These are phyloP conservation scores for Backusella luteola DNA, from an alignment of 192 early-diverging fungal genomes.

Conservation along the genomic window DNA sequence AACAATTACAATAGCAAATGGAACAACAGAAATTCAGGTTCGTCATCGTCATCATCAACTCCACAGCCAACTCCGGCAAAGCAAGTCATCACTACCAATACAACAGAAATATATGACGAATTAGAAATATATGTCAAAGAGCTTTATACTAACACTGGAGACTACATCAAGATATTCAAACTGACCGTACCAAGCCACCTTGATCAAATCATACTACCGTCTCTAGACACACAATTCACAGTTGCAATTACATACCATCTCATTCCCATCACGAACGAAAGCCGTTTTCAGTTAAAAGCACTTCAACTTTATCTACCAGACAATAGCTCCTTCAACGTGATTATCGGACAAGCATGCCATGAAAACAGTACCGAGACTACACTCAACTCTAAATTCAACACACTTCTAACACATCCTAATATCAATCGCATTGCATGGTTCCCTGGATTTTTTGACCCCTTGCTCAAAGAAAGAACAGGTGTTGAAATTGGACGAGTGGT, in stretches of 20 bases:
- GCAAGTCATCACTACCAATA: neutral
- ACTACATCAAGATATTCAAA: neutral
- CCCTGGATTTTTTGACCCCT: neutral
- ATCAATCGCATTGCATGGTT: constrained; percentile 15
- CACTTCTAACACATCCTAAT: constrained; percentile 7
- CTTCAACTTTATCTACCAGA: constrained; percentile 8
- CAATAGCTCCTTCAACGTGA: neutral
- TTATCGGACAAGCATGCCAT: neutral
- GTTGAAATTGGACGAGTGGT: constrained; percentile 9
- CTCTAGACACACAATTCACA: neutral
- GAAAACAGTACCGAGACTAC: neutral
- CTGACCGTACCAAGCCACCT: neutral
- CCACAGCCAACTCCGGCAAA: neutral
- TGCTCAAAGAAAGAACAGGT: neutral
- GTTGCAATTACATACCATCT: constrained; percentile 16
- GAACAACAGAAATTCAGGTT: neutral
- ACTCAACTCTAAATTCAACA: neutral
- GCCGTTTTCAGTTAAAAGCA: neutral
- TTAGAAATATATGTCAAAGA: neutral
- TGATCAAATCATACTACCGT: neutral
- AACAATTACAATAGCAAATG: neutral
- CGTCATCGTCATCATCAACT: neutral
- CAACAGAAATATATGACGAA: neutral
- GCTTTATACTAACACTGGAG: neutral
- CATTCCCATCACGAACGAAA: neutral